Conservation (phyloP, 208 protist species). For the Trypanosoma vivax region DNA sequence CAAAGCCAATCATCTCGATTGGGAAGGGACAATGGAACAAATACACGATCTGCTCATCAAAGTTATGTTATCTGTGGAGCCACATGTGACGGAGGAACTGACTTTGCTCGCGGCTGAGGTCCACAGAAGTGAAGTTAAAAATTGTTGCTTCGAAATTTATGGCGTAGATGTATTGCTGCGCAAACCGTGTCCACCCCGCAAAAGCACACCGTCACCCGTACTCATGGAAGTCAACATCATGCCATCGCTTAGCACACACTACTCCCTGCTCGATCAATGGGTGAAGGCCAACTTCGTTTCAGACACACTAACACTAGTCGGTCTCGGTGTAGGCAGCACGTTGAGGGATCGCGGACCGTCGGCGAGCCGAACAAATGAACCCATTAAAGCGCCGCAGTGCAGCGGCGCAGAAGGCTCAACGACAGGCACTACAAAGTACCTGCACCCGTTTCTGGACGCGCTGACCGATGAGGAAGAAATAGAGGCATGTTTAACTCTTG, state of each 20-base stretch:
- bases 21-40: conserved; percentile 37
- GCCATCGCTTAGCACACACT: conserved; percentile 80
- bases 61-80: conserved; percentile 56
- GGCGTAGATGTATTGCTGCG: conserved; percentile 78
- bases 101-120: conserved; percentile 3
- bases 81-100: conserved; percentile 45
- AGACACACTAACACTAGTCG: conserved; percentile 76
- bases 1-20: conserved; percentile 26
- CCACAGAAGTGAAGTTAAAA: not conserved
- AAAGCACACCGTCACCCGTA: conserved; percentile 23
- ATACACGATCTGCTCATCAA: conserved; percentile 70
- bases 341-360: conserved; percentile 1
- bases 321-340: conserved; percentile 24
- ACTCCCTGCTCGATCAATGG: conserved; percentile 68
- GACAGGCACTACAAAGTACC: conserved; percentile 6
- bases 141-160: conserved; percentile 78
- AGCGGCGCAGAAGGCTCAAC: not conserved
- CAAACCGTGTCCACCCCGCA: not conserved
- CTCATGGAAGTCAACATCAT: conserved; percentile 87
- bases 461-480: conserved; percentile 9
- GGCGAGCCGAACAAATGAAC: too few relatives aligned
- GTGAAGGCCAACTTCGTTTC: conserved; percentile 80
- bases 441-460: conserved; percentile 30
- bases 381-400: not conserved
- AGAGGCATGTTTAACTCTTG: conserved; percentile 43